phyloP scores from a whole-genome alignment of 2,329 filamentous ascomycete species.

The Neofusicoccum umdonicola region DNA sequence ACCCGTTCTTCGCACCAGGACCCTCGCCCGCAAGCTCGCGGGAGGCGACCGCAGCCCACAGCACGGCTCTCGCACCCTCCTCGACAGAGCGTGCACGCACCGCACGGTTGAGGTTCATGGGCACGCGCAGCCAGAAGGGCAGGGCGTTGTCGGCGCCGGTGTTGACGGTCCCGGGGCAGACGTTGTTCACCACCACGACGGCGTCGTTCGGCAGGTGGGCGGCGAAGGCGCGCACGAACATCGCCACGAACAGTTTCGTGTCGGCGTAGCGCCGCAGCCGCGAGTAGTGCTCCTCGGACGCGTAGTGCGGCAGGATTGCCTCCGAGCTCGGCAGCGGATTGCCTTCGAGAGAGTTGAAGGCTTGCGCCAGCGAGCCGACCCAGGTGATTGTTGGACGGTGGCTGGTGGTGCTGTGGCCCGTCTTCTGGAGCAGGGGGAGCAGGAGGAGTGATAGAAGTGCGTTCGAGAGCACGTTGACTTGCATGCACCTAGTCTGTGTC shows the following conservation, averaged over 20 bases:
- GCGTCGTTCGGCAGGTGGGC: background rate
- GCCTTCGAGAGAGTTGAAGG: background rate
- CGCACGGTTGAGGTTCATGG: conserved; percentile 7
- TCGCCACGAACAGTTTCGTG: background rate
- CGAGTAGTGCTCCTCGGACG: background rate
- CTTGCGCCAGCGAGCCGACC: background rate
- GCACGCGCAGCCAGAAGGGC: conserved; percentile 7
- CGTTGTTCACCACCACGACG: background rate
- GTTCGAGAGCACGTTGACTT: conserved; percentile 10
- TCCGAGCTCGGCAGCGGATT: background rate
- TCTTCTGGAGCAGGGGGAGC: background rate
- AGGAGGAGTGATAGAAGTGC: background rate
- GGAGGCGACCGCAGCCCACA: background rate
- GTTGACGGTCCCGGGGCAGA: conserved; percentile 5
- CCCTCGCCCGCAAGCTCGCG: background rate
- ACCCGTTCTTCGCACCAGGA: background rate
- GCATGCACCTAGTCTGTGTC: background rate
- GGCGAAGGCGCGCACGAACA: background rate
- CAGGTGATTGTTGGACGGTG: background rate
- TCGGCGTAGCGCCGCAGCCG: background rate
- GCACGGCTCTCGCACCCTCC: background rate
- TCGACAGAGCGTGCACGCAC: background rate
- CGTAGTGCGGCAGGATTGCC: background rate
- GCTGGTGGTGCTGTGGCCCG: background rate
- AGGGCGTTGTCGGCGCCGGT: conserved; percentile 5